Evolutionary conservation across 345 rosid species (phyloP).

Genomic region (Linum usitatissimum): DNA sequence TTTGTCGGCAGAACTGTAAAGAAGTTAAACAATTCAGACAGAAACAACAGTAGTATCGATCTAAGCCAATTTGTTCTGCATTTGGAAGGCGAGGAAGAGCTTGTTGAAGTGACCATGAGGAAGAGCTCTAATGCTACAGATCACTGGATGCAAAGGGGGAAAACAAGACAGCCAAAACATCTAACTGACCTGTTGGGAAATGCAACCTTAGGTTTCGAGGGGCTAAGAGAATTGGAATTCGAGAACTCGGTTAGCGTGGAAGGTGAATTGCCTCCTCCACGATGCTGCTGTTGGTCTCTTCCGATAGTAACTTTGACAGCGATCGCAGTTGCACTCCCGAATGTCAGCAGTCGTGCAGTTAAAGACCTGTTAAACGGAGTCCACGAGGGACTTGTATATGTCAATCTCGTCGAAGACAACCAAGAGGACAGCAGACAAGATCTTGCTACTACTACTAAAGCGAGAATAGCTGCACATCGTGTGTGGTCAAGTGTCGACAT

Average conservation of each 20-base stretch:
- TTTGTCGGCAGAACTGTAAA: conserved; percentile 30
- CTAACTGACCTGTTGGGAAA: conserved; percentile 45
- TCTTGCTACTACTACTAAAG: too few species aligned
- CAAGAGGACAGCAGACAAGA: conserved; percentile 10
- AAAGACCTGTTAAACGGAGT: conserved; percentile 38
- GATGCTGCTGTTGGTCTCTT: conserved; percentile 75
- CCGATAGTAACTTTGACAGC: conserved; percentile 63
- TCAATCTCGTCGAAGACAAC: conserved; percentile 37
- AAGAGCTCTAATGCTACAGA: conserved; percentile 51
- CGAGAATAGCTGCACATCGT: conserved; percentile 31
- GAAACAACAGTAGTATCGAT: conserved; percentile 20
- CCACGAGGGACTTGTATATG: conserved; percentile 46
- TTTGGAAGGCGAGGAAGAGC: conserved; percentile 74
- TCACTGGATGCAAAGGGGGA: conserved; percentile 46
- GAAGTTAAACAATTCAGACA: conserved; percentile 16
- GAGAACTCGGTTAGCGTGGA: conserved; percentile 38
- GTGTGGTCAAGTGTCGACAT: conserved; percentile 62
- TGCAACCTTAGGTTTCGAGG: conserved; percentile 35
- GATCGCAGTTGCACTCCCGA: conserved; percentile 56
- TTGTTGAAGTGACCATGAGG: conserved; percentile 45
- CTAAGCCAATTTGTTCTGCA: conserved; percentile 57
- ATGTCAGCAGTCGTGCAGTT: conserved; percentile 17
- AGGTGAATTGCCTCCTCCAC: conserved; percentile 57
- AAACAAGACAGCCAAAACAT: conserved; percentile 41
- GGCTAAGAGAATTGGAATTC: conserved; percentile 45